Percentiles rank a stretch among this genome's conserved stretches.
These are phyloP conservation scores for Torulaspora delbrueckii DNA, from an alignment of 805 yeast species.

Conservation along the genomic window DNA sequence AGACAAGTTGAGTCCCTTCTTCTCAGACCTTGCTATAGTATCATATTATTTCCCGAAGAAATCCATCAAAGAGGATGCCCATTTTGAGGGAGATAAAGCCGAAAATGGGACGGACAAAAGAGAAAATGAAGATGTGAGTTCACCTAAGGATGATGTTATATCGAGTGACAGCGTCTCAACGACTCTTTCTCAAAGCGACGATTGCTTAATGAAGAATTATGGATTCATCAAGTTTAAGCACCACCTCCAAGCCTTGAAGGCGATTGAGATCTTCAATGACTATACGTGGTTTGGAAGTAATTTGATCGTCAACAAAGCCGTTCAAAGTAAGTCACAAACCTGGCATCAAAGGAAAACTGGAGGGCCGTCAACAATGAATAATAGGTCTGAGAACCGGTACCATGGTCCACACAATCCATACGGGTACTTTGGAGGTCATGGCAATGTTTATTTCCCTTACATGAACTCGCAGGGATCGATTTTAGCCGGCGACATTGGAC, in stretches of 20 bases:
- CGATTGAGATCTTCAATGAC: conserved; percentile 47
- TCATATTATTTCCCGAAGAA: conserved; percentile 33
- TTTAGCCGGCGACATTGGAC: not conserved
- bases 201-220: conserved; percentile 37
- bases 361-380: not conserved
- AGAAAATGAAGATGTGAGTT: not conserved
- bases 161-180: conserved; percentile 5
- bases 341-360: conserved; percentile 2
- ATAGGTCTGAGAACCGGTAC: not conserved
- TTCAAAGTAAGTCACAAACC: conserved; percentile 30
- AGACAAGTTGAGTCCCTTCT: conserved; percentile 36
- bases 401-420: not conserved
- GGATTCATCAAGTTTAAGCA: conserved; percentile 50
- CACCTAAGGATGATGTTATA: not conserved
- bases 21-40: conserved; percentile 18
- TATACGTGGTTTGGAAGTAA: conserved; percentile 34
- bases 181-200: conserved; percentile 12
- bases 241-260: conserved; percentile 46
- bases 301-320: conserved; percentile 38
- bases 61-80: conserved; percentile 14
- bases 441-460: conserved; percentile 5
- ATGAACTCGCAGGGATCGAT: conserved; percentile 2
- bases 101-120: not conserved
- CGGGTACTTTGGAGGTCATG: conserved; percentile 6
- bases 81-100: conserved; percentile 3